phyloP scores from a whole-genome alignment of 1,284 basidiomycete genomes.

The Leccinum huronense region DNA sequence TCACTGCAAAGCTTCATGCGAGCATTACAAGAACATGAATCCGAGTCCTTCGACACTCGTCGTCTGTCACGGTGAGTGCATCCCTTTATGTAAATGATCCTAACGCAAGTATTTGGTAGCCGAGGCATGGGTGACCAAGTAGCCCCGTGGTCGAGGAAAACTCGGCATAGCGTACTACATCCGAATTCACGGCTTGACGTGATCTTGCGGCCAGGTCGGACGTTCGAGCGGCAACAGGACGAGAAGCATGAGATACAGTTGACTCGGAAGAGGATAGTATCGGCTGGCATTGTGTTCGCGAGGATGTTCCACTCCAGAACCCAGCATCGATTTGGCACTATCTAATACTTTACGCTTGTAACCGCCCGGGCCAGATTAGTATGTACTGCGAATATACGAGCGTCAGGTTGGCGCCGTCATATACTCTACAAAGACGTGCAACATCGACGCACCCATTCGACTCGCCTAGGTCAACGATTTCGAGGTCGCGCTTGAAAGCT shows the following conservation, averaged over 20 bases:
- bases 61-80: slow-evolving; percentile 65
- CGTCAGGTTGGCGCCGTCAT: no score
- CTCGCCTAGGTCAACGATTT: no score
- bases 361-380: no score
- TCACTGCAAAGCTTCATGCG: slow-evolving; percentile 86
- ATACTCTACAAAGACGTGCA: no score
- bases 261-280: slow-evolving; percentile 73
- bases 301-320: slow-evolving; percentile 78
- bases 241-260: slow-evolving; percentile 67
- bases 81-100: not conserved
- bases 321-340: slow-evolving; percentile 74
- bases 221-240: slow-evolving; percentile 65
- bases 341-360: no score
- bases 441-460: no score
- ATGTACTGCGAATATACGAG: no score
- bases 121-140: slow-evolving; percentile 95
- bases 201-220: slow-evolving; percentile 82
- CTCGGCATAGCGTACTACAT: slow-evolving; percentile 76
- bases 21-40: slow-evolving; percentile 76
- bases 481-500: no score
- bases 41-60: slow-evolving; percentile 69
- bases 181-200: slow-evolving; percentile 79
- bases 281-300: slow-evolving; percentile 75
- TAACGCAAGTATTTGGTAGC: slow-evolving; percentile 44
- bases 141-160: slow-evolving; percentile 84